Evolutionary conservation across 1,284 basidiomycete genomes (phyloP).

Genomic region (Ustilago sp.): DNA sequence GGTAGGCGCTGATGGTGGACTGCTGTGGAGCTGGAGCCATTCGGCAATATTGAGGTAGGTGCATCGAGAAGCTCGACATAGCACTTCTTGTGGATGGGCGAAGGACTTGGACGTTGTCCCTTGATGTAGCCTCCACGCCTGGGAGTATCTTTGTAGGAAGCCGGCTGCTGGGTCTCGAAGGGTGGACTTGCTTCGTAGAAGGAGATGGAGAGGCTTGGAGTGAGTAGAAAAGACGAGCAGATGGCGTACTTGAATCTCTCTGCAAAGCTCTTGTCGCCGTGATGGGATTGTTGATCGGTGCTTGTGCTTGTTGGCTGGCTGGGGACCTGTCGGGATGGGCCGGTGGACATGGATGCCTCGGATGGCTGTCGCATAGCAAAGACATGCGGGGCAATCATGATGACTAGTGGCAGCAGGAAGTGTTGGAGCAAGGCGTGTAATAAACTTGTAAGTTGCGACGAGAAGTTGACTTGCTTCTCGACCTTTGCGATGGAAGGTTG

Average conservation of each 20-base stretch:
- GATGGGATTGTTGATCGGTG: not conserved
- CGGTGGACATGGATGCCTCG: not conserved
- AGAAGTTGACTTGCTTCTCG: not conserved
- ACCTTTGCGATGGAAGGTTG: not conserved
- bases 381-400: constrained; percentile 12
- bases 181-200: constrained; percentile 56
- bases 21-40: not conserved
- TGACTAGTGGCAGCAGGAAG: constrained; percentile 11
- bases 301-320: not conserved
- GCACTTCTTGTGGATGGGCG: constrained; percentile 11
- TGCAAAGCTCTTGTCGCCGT: constrained; percentile 38
- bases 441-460: constrained; percentile 3
- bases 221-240: constrained; percentile 66
- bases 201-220: constrained; percentile 64
- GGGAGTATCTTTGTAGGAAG: not conserved
- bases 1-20: constrained; percentile 16
- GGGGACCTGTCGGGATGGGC: not conserved
- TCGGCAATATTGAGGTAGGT: constrained; percentile 3
- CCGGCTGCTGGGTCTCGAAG: constrained; percentile 3
- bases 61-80: constrained; percentile 27
- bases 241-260: constrained; percentile 66
- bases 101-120: constrained; percentile 6
- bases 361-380: constrained; percentile 1
- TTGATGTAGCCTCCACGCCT: not conserved
- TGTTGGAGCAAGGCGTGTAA: constrained; percentile 7